Conservation (phyloP, 2,329 filamentous ascomycete species). For the Epichloe elymi region DNA sequence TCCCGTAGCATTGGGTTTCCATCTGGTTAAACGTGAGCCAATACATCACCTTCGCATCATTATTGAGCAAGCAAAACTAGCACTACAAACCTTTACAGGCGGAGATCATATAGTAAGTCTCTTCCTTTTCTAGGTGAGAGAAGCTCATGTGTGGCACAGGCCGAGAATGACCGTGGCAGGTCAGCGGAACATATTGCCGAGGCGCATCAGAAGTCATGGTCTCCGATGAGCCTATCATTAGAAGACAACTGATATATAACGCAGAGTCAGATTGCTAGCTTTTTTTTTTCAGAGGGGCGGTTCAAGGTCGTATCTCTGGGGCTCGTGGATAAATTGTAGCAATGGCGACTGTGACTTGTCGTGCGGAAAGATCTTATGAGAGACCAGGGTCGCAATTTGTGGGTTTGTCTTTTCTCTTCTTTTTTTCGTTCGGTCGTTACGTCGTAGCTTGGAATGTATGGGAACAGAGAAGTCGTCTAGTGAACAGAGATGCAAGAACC, state of each 20-base stretch:
- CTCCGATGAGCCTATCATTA: background rate
- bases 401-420: too few relatives aligned
- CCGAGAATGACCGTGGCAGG: constrained; percentile 86
- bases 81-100: constrained; percentile 63
- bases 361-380: background rate
- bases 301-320: background rate
- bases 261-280: background rate
- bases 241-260: background rate
- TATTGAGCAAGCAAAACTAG: background rate
- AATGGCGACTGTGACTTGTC: background rate
- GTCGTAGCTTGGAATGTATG: background rate
- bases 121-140: constrained; percentile 69
- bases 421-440: background rate
- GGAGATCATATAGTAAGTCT: constrained; percentile 83
- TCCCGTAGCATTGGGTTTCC: constrained; percentile 97
- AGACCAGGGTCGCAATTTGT: background rate
- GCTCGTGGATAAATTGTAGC: background rate
- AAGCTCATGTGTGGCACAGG: constrained; percentile 88
- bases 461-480: background rate
- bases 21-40: constrained; percentile 38
- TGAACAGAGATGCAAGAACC: background rate
- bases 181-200: constrained; percentile 68
- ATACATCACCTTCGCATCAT: constrained; percentile 13
- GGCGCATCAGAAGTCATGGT: constrained; percentile 23
- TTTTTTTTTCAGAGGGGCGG: background rate